Evolutionary conservation across 2,329 filamentous ascomycete genomes (phyloP).

Genomic region (Macroventuria anomochaeta): DNA sequence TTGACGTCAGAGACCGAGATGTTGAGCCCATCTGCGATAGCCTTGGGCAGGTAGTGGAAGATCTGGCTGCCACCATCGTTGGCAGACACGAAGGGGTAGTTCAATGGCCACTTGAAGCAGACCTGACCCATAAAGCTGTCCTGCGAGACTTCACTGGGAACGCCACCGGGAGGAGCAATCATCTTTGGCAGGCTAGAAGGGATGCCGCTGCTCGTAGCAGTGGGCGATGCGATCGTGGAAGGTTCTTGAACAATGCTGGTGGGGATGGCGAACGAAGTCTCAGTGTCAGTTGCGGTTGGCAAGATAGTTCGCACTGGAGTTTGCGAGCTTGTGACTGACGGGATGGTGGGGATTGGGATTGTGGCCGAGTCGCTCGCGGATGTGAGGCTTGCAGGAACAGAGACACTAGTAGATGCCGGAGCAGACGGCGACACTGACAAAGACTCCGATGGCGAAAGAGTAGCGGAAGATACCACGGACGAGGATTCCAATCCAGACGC

Average conservation of each 20-base stretch:
- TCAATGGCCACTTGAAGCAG: conserved; percentile 80
- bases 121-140: conserved; percentile 79
- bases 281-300: conserved; percentile 55
- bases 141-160: conserved; percentile 60
- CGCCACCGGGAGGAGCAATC: conserved; percentile 72
- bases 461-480: conserved; percentile 2
- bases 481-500: conserved; percentile 1
- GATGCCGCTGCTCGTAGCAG: conserved; percentile 58
- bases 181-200: conserved; percentile 74
- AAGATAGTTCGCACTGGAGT: conserved; percentile 51
- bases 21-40: conserved; percentile 70
- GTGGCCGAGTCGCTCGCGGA: conserved; percentile 20
- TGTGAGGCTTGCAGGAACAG: conserved; percentile 5
- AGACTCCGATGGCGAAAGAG: conserved; percentile 15
- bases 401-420: conserved; percentile 8
- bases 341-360: conserved; percentile 23
- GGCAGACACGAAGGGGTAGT: conserved; percentile 81
- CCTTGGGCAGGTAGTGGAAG: conserved; percentile 76
- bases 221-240: conserved; percentile 53
- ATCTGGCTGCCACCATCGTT: conserved; percentile 81
- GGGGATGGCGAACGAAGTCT: conserved; percentile 59
- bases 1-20: conserved; percentile 59
- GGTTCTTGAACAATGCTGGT: conserved; percentile 68
- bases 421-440: conserved; percentile 7
- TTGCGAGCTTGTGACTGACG: conserved; percentile 29